Base-by-base conservation (phyloP, 352 stramenopile genomes). In the Lagenidium giganteum region DNA sequence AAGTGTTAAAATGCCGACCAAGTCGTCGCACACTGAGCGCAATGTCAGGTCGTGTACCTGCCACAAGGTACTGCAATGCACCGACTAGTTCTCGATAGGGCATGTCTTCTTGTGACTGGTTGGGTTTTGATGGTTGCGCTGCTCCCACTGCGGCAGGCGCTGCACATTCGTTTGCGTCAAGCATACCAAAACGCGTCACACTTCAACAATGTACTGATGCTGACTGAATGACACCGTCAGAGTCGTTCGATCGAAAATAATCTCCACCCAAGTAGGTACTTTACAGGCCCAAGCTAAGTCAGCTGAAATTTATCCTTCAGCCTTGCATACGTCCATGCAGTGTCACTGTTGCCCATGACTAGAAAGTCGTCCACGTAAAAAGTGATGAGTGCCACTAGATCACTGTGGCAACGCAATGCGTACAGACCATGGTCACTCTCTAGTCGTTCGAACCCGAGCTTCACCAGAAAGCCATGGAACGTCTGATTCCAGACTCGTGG, bases 31-130 rank as follows among this genome's bases (percentile, higher is more conserved):
- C 44, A 1, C 37, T 43, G 30, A 54, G 48, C 3, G 57, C 42
- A 24, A 66, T 50, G 21, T 66, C 51, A 2, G 57, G 46, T 8
- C 57, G 24, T 0, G 57, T 50, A 36, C 51, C 55, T 11, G 46
- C 46, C n/a, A 54, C 47, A 20, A 63, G 22, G 42, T 63, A 63
- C 13, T 42, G 27, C 6, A 63, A 34, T 13, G 29, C 42, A 1
- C 39, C 53, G 3, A 53, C 26, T 2, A 57, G 27, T 11, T 48
- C 47, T 4, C 31, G 29, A 26, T 51, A 51, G 14, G 32, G 18
- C 14, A 33, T 21, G 27, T 35, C 36, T 21, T n/a, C n/a, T n/a
- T n/a, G n/a, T n/a, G n/a, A n/a, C n/a, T n/a, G n/a, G n/a, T n/a
- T n/a, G n/a, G n/a, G n/a, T n/a, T n/a, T n/a, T n/a, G n/a, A n/a